Base-by-base conservation (phyloP, 352 stramenopile species). In the Pythium sukuiense region DNA sequence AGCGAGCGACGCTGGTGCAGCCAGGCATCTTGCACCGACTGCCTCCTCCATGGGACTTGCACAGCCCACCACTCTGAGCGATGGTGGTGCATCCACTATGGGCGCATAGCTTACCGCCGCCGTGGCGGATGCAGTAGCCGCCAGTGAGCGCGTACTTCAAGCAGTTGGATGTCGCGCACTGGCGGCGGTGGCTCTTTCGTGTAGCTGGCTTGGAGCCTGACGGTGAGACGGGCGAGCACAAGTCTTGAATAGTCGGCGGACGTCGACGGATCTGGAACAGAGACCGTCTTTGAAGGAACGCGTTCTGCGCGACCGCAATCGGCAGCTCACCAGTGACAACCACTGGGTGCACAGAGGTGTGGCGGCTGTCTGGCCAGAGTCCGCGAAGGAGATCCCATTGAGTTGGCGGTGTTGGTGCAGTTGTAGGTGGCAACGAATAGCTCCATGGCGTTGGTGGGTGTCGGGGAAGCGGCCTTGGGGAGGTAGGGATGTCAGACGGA, bases 1-100 rank as follows among this genome's bases (percentile, higher is more conserved):
- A 76, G 0, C 84, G 80, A 16, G 83, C 85, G 16, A 89, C 80
- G 33, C 74, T 90, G 32, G 59, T 63, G 59, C 85, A 93, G 26
- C 70, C 70, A 11, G 54, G 16, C 9, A 81, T 53, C 66, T 86
- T 83, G 77, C 88, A 96, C 55, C 87, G 88, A 65, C 86, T 93
- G 37, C 88, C 88, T 29, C 88, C 88, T 32, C 88, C 88, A 39
- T 96, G 88, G 14, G 82, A 79, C 63, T 92, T 95, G 74, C 88
- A 96, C 3, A 82, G 74, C 3, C 88, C 88, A 3, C 88, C 86
- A 60, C 85, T 90, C 60, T 95, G 83, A 6, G 87, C 86, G 14
- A 89, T 81, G 0, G 87, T 94, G 46, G 75, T 70, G 48, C 86
- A 94, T 24, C 76, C 69, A 1, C 77, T 70, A 13, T 71, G 67